Base-by-base conservation (phyloP, 768 basidiomycete genomes). In the Glaciozyma antarctica region DNA sequence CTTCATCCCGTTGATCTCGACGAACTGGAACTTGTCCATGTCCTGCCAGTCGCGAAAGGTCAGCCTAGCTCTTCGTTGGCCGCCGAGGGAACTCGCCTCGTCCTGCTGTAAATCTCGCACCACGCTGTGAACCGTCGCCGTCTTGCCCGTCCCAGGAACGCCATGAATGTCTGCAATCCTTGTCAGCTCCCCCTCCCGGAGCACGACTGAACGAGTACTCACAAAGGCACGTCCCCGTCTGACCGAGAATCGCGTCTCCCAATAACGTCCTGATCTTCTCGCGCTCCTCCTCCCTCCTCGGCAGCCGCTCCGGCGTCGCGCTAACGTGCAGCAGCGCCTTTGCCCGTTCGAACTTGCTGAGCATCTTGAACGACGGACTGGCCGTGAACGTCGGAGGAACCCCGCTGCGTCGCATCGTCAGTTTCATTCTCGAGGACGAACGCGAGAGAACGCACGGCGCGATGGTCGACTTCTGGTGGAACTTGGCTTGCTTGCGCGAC, bases 71-170 rank as follows among this genome's bases (percentile, higher is more conserved):
- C 49, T 0, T 3, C 7, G 38, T 16, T 12, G n/a, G 19, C 34
- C 28, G 3, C 8, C 21, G 22, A 13, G 52, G 30, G 16, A 16
- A 78, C 85, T 34, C 68, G 90, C 90, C 68, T 84, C 85, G 61
- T 83, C 81, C 74, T 86, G 81, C 74, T 90, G 92, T 16, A 98
- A 80, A 74, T 94, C 89, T 45, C 88, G 82, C 41, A 98, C 83
- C 30, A 95, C 87, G 1, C 88, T 88, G 72, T 97, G 93, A 0
- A 98, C 92, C 0, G 95, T 98, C 0, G 95, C 95, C 0, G 95
- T 99, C 78, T 98, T 99, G 13, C 95, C 94, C 3, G 94, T 98
- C 10, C 95, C 94, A n/a, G 94, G 95, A 10, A 97, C 91, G 13
- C 95, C 94, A 10, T 93, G 92, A 56, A 98, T 95, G 77, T 98